A percentile compares a stretch with the other conserved stretches of the same genome.
Conservation (phyloP, 1,284 basidiomycete species). For the Ustilago esculenta region DNA sequence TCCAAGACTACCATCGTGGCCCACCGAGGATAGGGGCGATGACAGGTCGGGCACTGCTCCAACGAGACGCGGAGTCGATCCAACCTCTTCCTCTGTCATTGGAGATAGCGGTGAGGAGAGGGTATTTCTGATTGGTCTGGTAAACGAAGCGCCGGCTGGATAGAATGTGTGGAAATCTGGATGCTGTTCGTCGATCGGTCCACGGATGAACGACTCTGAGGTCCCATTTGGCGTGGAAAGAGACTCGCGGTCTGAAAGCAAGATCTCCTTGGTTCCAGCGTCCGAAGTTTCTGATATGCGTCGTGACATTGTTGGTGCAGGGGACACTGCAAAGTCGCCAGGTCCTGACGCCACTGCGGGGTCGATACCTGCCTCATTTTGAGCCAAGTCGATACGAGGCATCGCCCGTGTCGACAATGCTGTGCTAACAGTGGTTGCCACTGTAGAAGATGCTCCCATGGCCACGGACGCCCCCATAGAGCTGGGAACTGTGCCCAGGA, state of each 20-base stretch:
- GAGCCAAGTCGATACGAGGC: neutral
- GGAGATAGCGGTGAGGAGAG: slow-evolving; percentile 6
- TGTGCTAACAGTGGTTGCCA: slow-evolving; percentile 9
- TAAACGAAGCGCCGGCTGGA: slow-evolving; percentile 1
- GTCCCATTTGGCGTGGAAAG: slow-evolving; percentile 3
- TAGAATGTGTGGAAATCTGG: slow-evolving; percentile 18
- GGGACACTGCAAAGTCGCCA: slow-evolving; percentile 2
- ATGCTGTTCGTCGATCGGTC: slow-evolving; percentile 16
- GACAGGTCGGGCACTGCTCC: slow-evolving; percentile 12
- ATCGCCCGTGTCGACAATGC: neutral
- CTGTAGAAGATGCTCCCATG: neutral
- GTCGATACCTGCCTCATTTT: neutral
- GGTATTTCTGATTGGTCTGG: neutral
- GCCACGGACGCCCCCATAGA: neutral
- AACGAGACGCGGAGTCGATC: slow-evolving; percentile 3
- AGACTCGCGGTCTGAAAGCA: slow-evolving; percentile 28
- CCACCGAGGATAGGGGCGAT: neutral
- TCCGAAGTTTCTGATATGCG: slow-evolving; percentile 18
- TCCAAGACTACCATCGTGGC: neutral
- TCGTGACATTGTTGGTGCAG: slow-evolving; percentile 1
- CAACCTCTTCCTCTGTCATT: slow-evolving; percentile 11
- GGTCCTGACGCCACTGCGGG: no score
- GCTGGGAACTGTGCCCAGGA: slow-evolving; percentile 1
- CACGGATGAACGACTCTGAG: slow-evolving; percentile 9
- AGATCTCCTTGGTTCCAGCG: slow-evolving; percentile 23